Evolutionary conservation across 108 stramenopile genomes (phyloP), one percentile per base, ranked within the genome.

Genomic region (Skeletonema marinoi): DNA sequence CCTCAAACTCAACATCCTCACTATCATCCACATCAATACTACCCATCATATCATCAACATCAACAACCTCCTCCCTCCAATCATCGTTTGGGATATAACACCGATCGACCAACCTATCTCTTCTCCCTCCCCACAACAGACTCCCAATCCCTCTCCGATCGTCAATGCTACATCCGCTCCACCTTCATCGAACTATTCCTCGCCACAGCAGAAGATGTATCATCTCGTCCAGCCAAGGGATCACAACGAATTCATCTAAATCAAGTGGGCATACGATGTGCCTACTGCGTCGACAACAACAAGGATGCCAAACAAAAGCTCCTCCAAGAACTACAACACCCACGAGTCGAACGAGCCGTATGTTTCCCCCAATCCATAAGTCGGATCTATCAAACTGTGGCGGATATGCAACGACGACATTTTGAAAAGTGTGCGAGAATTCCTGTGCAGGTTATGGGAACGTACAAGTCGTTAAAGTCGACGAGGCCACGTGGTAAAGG

Each of bases 331-430:
- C 50, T 19, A 5, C 83, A 85, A 25, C 79, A 83, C 17, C 90
- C 92, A 71, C 88, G 95, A n/a, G 92, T 92, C 48, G 92, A 96
- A 71, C 87, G 95, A 30, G 91, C 95, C n/a, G 85, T 91, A 5
- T 93, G 92, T 65, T 96, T 88, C 66, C 92, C 92, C 33, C 78
- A 78, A 14, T 85, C 84, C 8, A 90, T 93, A 58, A 79, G 77
- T 46, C 73, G 90, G 8, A 90, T 93, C 66, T 93, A 93, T 70
- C 92, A 93, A 50, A 91, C 90, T 11, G 90, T 93, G 38, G 90
- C 89, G 6, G 90, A 91, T 70, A 93, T 93, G 95, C 92, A 96
- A 70, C 84, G 95, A 21, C 92, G 92, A 71, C 95, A 96, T 78
- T 96, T 96, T 72, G 92, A 93, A 69, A 81, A 85, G 14, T 96